Evolutionary conservation across 1,284 basidiomycete genomes (phyloP), one percentile per base, ranked within the genome.

Genomic region (Cutaneotrichosporon sp.): DNA sequence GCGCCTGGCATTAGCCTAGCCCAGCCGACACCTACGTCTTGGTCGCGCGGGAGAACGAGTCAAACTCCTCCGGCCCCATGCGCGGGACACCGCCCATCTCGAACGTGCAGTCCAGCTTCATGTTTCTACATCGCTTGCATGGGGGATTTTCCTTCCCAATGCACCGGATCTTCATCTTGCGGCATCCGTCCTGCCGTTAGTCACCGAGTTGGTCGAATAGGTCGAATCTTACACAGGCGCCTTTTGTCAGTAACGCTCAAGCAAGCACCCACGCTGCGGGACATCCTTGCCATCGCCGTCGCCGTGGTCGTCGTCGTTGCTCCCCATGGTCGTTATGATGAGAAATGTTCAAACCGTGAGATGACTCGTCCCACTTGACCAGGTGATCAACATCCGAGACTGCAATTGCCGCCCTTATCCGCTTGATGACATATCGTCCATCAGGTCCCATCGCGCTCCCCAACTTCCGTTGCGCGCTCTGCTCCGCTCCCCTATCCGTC

Each of bases 101-200:
- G 20, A 62, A 62, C 12, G 52, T 52, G 44, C 61, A 62, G 16
- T 46, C 39, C 11, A 62, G 47, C 27, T 52, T 52, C 58, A 62
- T 58, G 19, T 44, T 38, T 22, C 50, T 17, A 38, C 61, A 62
- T 4, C 61, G 51, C 48, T 59, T 55, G 45, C 61, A 62, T 0
- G 61, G 61, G n/a, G 61, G 61, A 44, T 58, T 53, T 24, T 62
- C 61, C 50, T 62, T 62, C 27, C 55, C 61, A 29, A 59, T 52
- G 39, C 61, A 62, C 20, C 46, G 33, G 38, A 62, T 60, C 54
- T 62, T 62, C 61, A 60, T 60, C 14, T 52, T 53, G 20, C 61
- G 46, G 29, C 61, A 62, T n/a, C 51, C 59, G 33, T 60, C 57
- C 61, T 62, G 32, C 4, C 6, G 43, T 49, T 27, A 52, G 50